Conservation (phyloP, 2,329 filamentous ascomycete genomes). For the Xylariaceae sp. region DNA sequence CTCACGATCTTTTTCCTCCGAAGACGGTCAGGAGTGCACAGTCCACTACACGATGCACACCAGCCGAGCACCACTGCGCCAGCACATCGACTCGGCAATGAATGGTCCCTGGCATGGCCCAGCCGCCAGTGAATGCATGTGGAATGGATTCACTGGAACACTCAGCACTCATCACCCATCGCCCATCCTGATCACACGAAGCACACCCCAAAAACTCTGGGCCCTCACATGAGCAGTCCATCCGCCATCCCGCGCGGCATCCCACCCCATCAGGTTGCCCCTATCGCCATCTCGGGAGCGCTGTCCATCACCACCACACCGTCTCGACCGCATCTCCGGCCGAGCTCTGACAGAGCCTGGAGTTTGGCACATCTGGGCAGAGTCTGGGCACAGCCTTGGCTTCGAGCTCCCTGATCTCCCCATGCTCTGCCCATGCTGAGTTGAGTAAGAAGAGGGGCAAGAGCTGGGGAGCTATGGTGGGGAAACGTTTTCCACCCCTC, state of each 20-base stretch:
- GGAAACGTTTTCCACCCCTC: neutral
- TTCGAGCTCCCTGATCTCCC: no score
- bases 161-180: neutral
- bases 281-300: neutral
- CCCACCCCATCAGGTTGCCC: neutral
- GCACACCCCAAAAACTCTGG: conserved; percentile 7
- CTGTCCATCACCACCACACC: neutral
- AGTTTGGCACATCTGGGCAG: no score
- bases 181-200: no score
- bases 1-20: conserved; percentile 20
- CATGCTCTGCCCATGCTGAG: conserved; percentile 6
- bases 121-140: no score
- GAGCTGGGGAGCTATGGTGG: conserved; percentile 11
- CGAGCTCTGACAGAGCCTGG: neutral
- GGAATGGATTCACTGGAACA: no score
- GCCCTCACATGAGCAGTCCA: conserved; percentile 18
- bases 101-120: neutral
- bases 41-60: neutral
- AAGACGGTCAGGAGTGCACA: conserved; percentile 8
- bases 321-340: conserved; percentile 1
- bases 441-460: conserved; percentile 11
- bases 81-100: neutral
- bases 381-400: no score
- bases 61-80: no score
- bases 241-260: conserved; percentile 7